Conservation (phyloP, 1,139 yeast species). For the Petasospora rhodanensis region DNA sequence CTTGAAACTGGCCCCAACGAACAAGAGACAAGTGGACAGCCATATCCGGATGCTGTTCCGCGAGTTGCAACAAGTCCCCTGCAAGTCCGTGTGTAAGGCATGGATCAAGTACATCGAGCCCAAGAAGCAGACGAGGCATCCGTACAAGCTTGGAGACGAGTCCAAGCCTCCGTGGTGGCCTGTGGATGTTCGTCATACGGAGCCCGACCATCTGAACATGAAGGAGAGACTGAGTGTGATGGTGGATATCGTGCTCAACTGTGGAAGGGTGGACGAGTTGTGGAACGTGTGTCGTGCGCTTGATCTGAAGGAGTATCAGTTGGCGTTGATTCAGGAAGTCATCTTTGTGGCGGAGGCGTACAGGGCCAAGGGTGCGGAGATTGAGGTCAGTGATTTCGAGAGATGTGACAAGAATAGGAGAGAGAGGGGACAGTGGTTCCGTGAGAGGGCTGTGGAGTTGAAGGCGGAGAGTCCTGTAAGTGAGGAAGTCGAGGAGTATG, state of each 20-base stretch:
- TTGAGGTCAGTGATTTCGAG: conserved; percentile 10
- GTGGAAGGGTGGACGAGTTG: not conserved
- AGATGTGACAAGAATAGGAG: not conserved
- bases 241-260: conserved; percentile 36
- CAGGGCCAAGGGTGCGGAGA: not conserved
- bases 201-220: conserved; percentile 70
- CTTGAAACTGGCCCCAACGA: not conserved
- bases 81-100: conserved; percentile 58
- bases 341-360: conserved; percentile 23
- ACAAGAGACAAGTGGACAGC: conserved; percentile 1
- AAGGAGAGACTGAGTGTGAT: conserved; percentile 48
- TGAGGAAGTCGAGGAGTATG: conserved; percentile 1
- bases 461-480: not conserved
- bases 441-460: not conserved
- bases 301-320: conserved; percentile 17
- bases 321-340: conserved; percentile 27
- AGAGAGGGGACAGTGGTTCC: not conserved
- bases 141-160: conserved; percentile 49
- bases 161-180: conserved; percentile 78
- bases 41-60: conserved; percentile 19
- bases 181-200: conserved; percentile 48
- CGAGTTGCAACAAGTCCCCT: conserved; percentile 48
- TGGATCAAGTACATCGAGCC: conserved; percentile 71
- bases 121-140: conserved; percentile 56
- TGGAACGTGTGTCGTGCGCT: conserved; percentile 18